These are phyloP conservation scores for Bruguiera parviflora DNA, from an alignment of 345 rosid species.

Conservation along the genomic window DNA sequence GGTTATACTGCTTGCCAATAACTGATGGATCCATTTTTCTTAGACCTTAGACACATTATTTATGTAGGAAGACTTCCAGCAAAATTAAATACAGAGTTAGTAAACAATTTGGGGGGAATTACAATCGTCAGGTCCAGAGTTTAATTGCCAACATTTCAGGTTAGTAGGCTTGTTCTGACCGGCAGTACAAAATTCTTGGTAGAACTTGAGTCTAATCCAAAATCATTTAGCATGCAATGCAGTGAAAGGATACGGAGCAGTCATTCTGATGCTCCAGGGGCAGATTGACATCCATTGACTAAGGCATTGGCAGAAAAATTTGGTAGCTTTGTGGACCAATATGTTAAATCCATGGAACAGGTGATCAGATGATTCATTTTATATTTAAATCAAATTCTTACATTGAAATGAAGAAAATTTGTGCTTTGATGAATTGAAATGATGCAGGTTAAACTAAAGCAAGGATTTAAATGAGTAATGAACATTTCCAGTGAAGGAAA, in stretches of 20 bases:
- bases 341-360: conserved; percentile 11
- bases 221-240: too few species aligned
- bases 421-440: too few species aligned
- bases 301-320: conserved; percentile 64
- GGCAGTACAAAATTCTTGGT: too few species aligned
- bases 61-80: conserved; percentile 30
- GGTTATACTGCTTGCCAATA: conserved; percentile 42
- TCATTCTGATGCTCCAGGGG: conserved; percentile 79
- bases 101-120: conserved; percentile 63
- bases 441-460: conserved; percentile 79
- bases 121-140: conserved; percentile 52
- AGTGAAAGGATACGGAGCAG: conserved; percentile 60
- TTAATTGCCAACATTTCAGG: conserved; percentile 66
- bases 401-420: too few species aligned
- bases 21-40: not conserved
- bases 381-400: too few species aligned
- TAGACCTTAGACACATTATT: too few species aligned
- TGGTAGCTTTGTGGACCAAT: conserved; percentile 50
- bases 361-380: too few species aligned
- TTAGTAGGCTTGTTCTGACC: conserved; percentile 13
- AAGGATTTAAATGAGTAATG: conserved; percentile 83
- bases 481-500: conserved; percentile 26
- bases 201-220: too few species aligned
- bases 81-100: conserved; percentile 38
- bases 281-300: conserved; percentile 57